Evolutionary conservation across 352 stramenopile species (phyloP), one percentile per base, ranked within the genome.

Genomic region (Pythium oligandrum): DNA sequence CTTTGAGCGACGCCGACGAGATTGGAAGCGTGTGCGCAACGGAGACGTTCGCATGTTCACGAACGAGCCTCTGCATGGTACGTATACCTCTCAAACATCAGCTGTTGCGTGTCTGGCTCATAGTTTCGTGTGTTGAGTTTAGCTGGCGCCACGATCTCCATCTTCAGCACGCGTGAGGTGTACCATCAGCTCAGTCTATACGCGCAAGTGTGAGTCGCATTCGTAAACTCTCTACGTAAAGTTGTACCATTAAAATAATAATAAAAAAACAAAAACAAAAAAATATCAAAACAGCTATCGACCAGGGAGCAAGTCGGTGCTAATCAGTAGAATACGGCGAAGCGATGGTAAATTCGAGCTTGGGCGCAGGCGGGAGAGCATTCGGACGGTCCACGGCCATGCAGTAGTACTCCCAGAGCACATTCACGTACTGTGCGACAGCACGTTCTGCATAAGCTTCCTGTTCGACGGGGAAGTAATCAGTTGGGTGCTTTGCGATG

Each of bases 351-450:
- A 94, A 94, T 66, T 91, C 81, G 35, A 94, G 71, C 44, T 76
- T 78, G 12, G 83, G 83, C 37, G 83, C 71, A 4, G 73, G 55
- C 6, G 80, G 75, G 48, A 73, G 83, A 10, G 68, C 61, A 6
- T 45, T 51, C 4, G 75, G 70, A 9, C 71, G 73, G 35, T 83
- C 75, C 32, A 88, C 84, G 8, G 83, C 83, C 11, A 67, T 66
- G 33, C 88, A 64, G 59, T 92, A 94, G 67, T 94, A 94, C 55
- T 89, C 81, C 68, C 75, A 86, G 4, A 94, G 63, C 40, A 94
- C 70, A n/a, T 68, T 60, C 4, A 90, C 73, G 51, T 94, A 92
- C 56, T 91, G 79, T n/a, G 70, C 70, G 34, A 92, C 46, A 3
- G 75, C 76, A 2, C 78, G 78, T 51, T 91, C 75, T 6, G 72